Percentiles rank a stretch among this genome's conserved stretches.
Conservation (phyloP, 2,329 filamentous ascomycete species). For the Penicillium sp. region DNA sequence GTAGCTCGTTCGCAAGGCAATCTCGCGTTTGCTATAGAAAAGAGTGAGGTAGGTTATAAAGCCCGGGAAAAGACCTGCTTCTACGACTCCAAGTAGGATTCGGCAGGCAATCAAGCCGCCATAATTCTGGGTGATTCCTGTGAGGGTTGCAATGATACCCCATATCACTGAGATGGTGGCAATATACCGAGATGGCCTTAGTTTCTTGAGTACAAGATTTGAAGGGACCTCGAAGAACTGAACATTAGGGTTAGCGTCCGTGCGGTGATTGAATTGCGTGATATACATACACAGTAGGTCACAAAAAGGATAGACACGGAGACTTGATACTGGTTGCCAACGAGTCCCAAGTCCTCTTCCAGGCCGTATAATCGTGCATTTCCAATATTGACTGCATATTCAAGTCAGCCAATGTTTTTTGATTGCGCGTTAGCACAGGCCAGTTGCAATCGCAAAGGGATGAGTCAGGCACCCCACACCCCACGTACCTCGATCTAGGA, state of each 20-base stretch:
- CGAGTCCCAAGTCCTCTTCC: slow-evolving; percentile 61
- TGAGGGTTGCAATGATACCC: slow-evolving; percentile 49
- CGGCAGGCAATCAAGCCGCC: slow-evolving; percentile 66
- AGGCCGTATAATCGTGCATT: slow-evolving; percentile 67
- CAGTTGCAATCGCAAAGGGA: not conserved
- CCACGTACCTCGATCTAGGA: slow-evolving; percentile 61
- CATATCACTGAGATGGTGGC: slow-evolving; percentile 62
- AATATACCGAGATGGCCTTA: slow-evolving; percentile 62
- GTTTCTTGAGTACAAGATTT: slow-evolving; percentile 63
- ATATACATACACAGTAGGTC: slow-evolving; percentile 54
- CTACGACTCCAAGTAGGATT: slow-evolving; percentile 66
- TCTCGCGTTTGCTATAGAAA: slow-evolving; percentile 73
- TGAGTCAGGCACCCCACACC: slow-evolving; percentile 2
- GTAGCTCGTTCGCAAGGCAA: slow-evolving; percentile 71
- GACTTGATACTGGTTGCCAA: slow-evolving; percentile 67
- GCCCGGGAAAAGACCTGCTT: slow-evolving; percentile 70
- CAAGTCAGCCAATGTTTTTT: not conserved
- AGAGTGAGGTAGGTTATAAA: slow-evolving; percentile 69
- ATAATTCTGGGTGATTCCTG: slow-evolving; percentile 66
- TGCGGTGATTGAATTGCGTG: not conserved
- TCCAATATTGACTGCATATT: slow-evolving; percentile 63
- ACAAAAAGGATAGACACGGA: slow-evolving; percentile 68
- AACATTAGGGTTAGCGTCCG: not conserved
- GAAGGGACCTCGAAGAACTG: slow-evolving; percentile 62
- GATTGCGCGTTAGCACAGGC: not conserved